Conservation (phyloP, 2,329 filamentous ascomycete species). For the Ophiostoma angusticollis region DNA sequence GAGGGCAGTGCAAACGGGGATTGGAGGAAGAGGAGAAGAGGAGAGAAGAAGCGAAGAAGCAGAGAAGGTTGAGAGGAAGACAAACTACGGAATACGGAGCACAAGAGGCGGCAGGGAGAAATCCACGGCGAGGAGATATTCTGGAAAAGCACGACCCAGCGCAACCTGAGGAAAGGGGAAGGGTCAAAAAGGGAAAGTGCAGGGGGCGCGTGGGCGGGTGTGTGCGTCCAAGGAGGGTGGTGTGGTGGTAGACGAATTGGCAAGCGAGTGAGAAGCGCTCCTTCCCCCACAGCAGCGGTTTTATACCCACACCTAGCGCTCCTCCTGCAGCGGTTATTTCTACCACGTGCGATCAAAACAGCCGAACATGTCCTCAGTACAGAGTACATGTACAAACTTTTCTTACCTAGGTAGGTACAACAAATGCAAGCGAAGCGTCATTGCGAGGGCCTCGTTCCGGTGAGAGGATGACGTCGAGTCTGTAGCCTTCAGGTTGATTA, state of each 20-base stretch:
- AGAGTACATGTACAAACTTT: too few species aligned
- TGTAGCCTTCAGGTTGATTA: too few species aligned
- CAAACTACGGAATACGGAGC: too few species aligned
- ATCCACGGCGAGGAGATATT: neutral
- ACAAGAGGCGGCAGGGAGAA: neutral
- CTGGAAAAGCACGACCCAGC: conserved; percentile 3
- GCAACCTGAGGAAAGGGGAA: neutral
- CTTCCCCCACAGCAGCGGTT: too few species aligned
- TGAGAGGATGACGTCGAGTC: too few species aligned
- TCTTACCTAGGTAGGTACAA: too few species aligned
- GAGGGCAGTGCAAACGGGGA: neutral
- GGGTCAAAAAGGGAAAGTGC: conserved; percentile 1
- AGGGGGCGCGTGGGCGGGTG: conserved; percentile 3
- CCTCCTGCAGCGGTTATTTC: too few species aligned
- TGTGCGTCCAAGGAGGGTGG: conserved; percentile 6
- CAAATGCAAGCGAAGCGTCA: conserved; percentile 1
- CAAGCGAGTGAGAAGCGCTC: neutral
- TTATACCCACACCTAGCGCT: too few species aligned
- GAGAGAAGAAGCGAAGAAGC: neutral
- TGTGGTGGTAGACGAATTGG: conserved; percentile 4
- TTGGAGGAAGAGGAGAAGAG: neutral
- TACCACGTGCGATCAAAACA: too few species aligned
- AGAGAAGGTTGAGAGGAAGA: neutral
- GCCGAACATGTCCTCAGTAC: too few species aligned
- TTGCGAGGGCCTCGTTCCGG: too few species aligned